Percentiles rank a stretch among this genome's conserved stretches.
These are phyloP conservation scores for Tetradesmus obliquus DNA, from an alignment of 139 green algal species.

Conservation along the genomic window DNA sequence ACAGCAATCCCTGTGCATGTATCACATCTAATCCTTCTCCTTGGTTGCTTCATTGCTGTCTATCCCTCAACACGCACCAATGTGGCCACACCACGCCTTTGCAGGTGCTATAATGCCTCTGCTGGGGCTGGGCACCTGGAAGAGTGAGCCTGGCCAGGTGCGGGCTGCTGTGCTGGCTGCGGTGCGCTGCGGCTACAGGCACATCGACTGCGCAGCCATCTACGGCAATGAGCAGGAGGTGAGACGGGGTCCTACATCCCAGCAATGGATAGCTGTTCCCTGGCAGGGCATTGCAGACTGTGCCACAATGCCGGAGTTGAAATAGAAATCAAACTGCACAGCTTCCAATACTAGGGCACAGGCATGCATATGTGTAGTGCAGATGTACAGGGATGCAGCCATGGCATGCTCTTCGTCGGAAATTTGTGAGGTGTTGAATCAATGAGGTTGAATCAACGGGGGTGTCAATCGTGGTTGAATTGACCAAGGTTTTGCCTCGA, in stretches of 20 bases:
- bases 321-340: too few species aligned
- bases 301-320: too few species aligned
- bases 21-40: too few species aligned
- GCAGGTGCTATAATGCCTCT: conserved; percentile 69
- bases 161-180: conserved; percentile 60
- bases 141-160: conserved; percentile 61
- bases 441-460: too few species aligned
- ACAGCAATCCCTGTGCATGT: too few species aligned
- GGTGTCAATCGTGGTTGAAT: too few species aligned
- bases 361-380: not conserved
- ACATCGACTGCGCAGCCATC: conserved; percentile 67
- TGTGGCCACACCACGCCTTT: not conserved
- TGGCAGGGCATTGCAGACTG: too few species aligned
- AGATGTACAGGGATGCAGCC: not conserved
- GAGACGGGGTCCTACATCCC: not conserved
- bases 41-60: too few species aligned
- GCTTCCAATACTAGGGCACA: too few species aligned
- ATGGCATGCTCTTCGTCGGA: not conserved
- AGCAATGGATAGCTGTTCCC: too few species aligned
- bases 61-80: too few species aligned
- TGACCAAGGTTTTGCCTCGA: not conserved
- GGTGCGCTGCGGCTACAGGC: conserved; percentile 70
- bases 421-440: too few species aligned
- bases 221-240: conserved; percentile 72
- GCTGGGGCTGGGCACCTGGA: conserved; percentile 77